A percentile compares a stretch with the other conserved stretches of the same genome.
Conservation (phyloP, 2,329 filamentous ascomycete species). For the Clarireedia homoeocarpa region DNA sequence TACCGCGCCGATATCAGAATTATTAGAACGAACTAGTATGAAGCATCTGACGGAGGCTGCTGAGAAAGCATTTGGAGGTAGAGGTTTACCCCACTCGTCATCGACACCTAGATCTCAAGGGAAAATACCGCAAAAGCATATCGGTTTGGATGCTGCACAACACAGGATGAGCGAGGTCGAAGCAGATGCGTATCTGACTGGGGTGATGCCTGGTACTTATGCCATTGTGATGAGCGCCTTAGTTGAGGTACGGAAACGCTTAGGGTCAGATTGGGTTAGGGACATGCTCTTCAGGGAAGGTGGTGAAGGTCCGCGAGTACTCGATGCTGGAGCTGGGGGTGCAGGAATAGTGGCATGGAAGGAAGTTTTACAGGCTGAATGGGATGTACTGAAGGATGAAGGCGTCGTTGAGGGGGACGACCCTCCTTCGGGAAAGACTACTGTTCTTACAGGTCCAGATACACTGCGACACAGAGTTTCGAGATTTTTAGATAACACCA, state of each 20-base stretch:
- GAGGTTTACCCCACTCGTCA: slow-evolving; percentile 67
- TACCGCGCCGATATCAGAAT: slow-evolving; percentile 57
- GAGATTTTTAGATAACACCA: slow-evolving; percentile 75
- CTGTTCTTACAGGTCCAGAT: slow-evolving; percentile 72
- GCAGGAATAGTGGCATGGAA: slow-evolving; percentile 69
- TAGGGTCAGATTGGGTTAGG: slow-evolving; percentile 64
- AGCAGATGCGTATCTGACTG: slow-evolving; percentile 63
- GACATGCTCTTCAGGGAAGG: slow-evolving; percentile 49
- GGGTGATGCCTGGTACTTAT: slow-evolving; percentile 63
- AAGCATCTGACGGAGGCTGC: slow-evolving; percentile 70
- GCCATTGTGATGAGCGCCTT: slow-evolving; percentile 59
- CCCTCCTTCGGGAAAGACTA: slow-evolving; percentile 64
- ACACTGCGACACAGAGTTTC: slow-evolving; percentile 68
- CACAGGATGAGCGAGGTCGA: slow-evolving; percentile 66
- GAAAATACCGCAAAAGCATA: slow-evolving; percentile 54
- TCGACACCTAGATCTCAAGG: slow-evolving; percentile 49
- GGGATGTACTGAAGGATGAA: slow-evolving; percentile 57
- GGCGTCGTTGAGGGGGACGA: slow-evolving; percentile 35
- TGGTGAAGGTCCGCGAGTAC: slow-evolving; percentile 51
- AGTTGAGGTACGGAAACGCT: slow-evolving; percentile 64
- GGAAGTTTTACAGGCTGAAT: slow-evolving; percentile 73
- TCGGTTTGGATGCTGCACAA: slow-evolving; percentile 56
- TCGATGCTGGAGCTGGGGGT: slow-evolving; percentile 70
- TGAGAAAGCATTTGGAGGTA: slow-evolving; percentile 68
- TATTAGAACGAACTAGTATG: slow-evolving; percentile 61